A percentile compares a stretch with the other conserved stretches of the same genome.
Evolutionary conservation across 1,139 yeast species (phyloP).

Genomic region (Arxiozyma telluris): DNA sequence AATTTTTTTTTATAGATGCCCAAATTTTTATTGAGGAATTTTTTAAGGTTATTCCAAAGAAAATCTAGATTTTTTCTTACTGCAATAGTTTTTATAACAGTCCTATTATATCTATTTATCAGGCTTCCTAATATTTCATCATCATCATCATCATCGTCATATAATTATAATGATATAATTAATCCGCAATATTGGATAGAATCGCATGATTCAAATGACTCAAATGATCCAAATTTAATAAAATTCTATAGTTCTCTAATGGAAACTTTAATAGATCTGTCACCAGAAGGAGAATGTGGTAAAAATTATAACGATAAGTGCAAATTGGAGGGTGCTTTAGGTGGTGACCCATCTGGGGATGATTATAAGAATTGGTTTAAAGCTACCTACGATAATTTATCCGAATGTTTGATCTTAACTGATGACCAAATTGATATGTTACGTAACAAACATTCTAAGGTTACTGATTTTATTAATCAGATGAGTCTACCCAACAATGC

Average conservation of each 20-base stretch:
- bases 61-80: background rate
- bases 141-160: background rate
- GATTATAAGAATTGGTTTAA: slow-evolving; percentile 21
- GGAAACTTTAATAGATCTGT: slow-evolving; percentile 35
- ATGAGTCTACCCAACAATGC: slow-evolving; percentile 54
- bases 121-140: background rate
- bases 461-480: slow-evolving; percentile 44
- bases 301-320: slow-evolving; percentile 18
- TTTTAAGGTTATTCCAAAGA: background rate
- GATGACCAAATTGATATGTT: slow-evolving; percentile 40
- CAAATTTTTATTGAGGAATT: background rate
- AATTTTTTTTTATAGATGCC: background rate
- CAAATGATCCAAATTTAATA: background rate
- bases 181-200: background rate
- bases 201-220: background rate
- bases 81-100: background rate
- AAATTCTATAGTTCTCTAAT: background rate
- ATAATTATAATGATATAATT: background rate
- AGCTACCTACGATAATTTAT: slow-evolving; percentile 18
- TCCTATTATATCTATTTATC: background rate
- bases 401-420: slow-evolving; percentile 34
- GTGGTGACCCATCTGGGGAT: slow-evolving; percentile 31
- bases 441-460: slow-evolving; percentile 41
- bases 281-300: slow-evolving; percentile 21
- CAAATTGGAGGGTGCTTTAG: slow-evolving; percentile 19